A percentile compares a stretch with the other conserved stretches of the same genome.
Conservation (phyloP, 148 eudicot species). For the Spergularia marina region DNA sequence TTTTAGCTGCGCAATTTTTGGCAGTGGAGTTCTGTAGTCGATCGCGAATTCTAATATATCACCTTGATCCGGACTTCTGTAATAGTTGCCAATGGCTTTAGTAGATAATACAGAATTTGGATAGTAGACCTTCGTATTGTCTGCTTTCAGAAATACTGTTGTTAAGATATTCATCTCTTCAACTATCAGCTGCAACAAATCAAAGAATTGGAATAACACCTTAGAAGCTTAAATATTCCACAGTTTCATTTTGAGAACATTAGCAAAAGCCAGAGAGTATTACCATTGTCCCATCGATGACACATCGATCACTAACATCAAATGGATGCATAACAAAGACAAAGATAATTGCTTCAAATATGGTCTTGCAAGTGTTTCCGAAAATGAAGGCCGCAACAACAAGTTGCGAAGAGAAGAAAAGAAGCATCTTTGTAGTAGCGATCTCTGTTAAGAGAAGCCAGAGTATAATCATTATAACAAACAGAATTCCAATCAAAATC, state of each 20-base stretch:
- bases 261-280: background rate
- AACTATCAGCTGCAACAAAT: conserved; percentile 51
- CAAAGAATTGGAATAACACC: background rate
- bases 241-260: no score
- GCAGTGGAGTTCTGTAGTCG: conserved; percentile 53
- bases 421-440: conserved; percentile 51
- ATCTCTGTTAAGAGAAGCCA: conserved; percentile 68
- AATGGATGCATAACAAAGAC: conserved; percentile 83
- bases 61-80: conserved; percentile 74
- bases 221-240: background rate
- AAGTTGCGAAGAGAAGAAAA: conserved; percentile 69
- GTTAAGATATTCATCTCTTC: conserved; percentile 77
- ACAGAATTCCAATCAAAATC: conserved; percentile 46
- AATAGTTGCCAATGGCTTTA: conserved; percentile 63
- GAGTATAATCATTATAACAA: conserved; percentile 38
- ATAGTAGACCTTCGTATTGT: conserved; percentile 62
- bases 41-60: conserved; percentile 56
- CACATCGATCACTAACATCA: conserved; percentile 78
- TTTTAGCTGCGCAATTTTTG: conserved; percentile 46
- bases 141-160: conserved; percentile 53
- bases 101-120: conserved; percentile 61
- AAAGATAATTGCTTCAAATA: conserved; percentile 72
- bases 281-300: conserved; percentile 64
- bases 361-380: conserved; percentile 78
- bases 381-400: conserved; percentile 68